These are phyloP conservation scores for Aspergillus olivimuriae DNA, from an alignment of 495 filamentous ascomycete genomes.

Conservation along the genomic window DNA sequence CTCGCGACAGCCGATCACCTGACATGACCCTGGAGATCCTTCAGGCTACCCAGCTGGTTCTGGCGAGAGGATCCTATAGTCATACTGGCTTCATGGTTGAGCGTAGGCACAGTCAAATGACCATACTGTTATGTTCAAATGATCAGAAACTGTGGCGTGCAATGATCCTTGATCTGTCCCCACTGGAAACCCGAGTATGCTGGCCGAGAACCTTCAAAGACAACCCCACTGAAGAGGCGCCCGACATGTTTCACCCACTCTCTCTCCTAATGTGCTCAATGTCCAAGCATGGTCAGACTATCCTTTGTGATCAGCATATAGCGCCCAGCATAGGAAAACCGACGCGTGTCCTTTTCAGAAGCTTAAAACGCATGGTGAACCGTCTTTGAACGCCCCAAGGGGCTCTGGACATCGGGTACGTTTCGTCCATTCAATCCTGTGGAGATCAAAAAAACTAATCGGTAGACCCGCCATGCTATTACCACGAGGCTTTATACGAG, in stretches of 20 bases:
- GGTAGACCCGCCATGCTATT: conserved; percentile 29
- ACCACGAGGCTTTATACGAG: conserved; percentile 37
- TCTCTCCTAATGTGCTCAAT: conserved; percentile 20
- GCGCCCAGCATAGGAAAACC: conserved; percentile 39
- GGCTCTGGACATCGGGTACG: conserved; percentile 35
- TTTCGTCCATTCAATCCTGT: conserved; percentile 28
- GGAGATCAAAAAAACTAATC: conserved; percentile 26
- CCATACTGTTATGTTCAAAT: conserved; percentile 33
- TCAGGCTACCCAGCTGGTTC: conserved; percentile 34
- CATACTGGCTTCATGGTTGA: conserved; percentile 23
- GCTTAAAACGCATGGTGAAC: conserved; percentile 37
- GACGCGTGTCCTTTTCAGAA: conserved; percentile 36
- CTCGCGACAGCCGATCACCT: conserved; percentile 38
- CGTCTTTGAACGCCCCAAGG: conserved; percentile 30
- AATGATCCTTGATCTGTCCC: too few species aligned
- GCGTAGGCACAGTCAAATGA: conserved; percentile 26
- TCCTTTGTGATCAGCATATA: conserved; percentile 36
- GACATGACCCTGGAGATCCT: conserved; percentile 23
- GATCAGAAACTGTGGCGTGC: conserved; percentile 9
- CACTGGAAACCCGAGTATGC: background rate
- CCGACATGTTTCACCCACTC: conserved; percentile 32
- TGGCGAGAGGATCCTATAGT: conserved; percentile 43
- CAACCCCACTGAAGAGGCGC: conserved; percentile 21
- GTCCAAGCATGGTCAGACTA: conserved; percentile 26
- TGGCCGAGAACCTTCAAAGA: conserved; percentile 21